Conservation (phyloP, 2,329 filamentous ascomycete species). For the Cryoendolithus antarcticus region DNA sequence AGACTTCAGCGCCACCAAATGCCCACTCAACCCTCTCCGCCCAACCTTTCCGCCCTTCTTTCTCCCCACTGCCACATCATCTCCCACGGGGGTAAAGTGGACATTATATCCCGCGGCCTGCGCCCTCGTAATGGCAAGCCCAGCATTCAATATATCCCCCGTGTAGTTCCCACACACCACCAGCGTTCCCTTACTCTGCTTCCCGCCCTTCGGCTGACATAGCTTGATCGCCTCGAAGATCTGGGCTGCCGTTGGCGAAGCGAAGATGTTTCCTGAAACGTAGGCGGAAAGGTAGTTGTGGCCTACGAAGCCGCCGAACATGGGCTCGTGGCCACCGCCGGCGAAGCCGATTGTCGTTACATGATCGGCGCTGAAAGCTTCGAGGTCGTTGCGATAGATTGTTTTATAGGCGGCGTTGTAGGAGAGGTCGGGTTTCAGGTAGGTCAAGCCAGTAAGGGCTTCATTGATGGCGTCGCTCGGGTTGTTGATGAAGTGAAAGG, state of each 20-base stretch:
- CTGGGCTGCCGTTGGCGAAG: slow-evolving; percentile 51
- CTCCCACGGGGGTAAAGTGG: slow-evolving; percentile 48
- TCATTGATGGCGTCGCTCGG: slow-evolving; percentile 24
- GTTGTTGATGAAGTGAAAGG: slow-evolving; percentile 27
- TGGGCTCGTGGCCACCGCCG: slow-evolving; percentile 39
- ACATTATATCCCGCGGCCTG: slow-evolving; percentile 43
- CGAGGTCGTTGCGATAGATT: slow-evolving; percentile 23
- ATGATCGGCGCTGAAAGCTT: slow-evolving; percentile 17
- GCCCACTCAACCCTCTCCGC: slow-evolving; percentile 48
- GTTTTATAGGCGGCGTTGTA: slow-evolving; percentile 25
- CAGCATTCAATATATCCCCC: slow-evolving; percentile 51
- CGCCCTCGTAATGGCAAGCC: slow-evolving; percentile 47
- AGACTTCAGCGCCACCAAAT: slow-evolving; percentile 50
- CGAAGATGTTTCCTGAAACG: slow-evolving; percentile 52
- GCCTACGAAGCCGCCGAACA: slow-evolving; percentile 53
- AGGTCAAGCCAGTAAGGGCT: slow-evolving; percentile 22
- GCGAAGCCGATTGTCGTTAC: slow-evolving; percentile 26
- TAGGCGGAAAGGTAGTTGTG: slow-evolving; percentile 48
- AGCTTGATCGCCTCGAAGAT: slow-evolving; percentile 46
- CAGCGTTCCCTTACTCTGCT: slow-evolving; percentile 36
- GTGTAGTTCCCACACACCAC: slow-evolving; percentile 55
- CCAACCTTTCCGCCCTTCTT: slow-evolving; percentile 46
- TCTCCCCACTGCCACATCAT: slow-evolving; percentile 52
- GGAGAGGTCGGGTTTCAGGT: slow-evolving; percentile 22
- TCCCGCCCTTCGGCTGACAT: slow-evolving; percentile 37